Evolutionary conservation across 2,329 filamentous ascomycete genomes (phyloP), one percentile per base, ranked within the genome.

Genomic region (Monilinia laxa): DNA sequence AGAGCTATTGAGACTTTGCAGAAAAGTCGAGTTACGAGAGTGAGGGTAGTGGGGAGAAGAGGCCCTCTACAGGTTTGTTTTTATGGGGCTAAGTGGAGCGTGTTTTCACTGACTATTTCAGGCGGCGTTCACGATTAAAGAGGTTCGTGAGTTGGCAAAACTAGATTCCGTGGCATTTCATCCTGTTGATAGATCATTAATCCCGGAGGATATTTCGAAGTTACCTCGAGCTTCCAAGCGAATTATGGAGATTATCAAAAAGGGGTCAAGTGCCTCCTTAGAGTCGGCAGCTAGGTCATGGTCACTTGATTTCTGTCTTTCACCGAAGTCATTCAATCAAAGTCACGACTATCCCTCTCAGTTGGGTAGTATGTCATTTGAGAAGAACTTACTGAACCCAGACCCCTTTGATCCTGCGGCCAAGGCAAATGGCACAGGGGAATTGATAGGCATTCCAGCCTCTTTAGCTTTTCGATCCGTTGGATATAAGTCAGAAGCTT

Each of bases 91-190:
- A 14, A 63, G 52, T 62, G 23, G 12, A 38, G 10, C 10, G 40
- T 53, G 35, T 62, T 25, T 40, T 49, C 65, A 47, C 69, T 72
- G 54, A 71, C 35, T 42, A 18, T 54, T 23, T 4, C 63, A 94
- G 88, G 94, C 92, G 31, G 88, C 95, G 0, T 98, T 97, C 74
- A 97, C 94, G 0, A 96, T 97, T 77, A 98, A 97, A 78, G 95
- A 99, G 80, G 81, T 92, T 20, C 87, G 95, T 47, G 95, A 99
- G 78, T 81, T 99, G 4, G 88, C 97, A 79, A 90, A 90, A 60
- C 83, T 98, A 3, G 84, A 87, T 0, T 81, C 81, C 0, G 89
- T 96, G 12, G 84, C 83, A 18, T 96, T 97, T 74, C 83, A 88
- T 65, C 85, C 90, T 1, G 82, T 94, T 38, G 84, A 91, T 65